A percentile compares a stretch with the other conserved stretches of the same genome.
Conservation (phyloP, 176 grass and related monocot genomes). For the Carex pumila region DNA sequence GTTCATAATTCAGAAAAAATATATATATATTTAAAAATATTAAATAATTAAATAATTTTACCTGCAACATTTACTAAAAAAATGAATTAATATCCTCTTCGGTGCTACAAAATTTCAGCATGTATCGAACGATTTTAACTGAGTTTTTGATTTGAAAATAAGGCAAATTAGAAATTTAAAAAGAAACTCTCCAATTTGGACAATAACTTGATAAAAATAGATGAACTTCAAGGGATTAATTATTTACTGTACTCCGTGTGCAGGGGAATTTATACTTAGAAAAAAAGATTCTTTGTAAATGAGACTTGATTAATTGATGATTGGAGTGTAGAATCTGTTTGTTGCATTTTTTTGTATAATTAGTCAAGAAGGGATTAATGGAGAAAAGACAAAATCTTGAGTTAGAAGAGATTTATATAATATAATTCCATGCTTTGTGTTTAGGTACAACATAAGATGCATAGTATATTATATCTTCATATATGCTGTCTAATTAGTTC, state of each 20-base stretch:
- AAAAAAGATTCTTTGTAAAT: constrained; percentile 1
- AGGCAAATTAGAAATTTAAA: neutral
- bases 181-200: neutral
- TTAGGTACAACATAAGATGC: neutral
- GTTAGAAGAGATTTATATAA: neutral
- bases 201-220: neutral
- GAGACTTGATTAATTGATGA: constrained; percentile 1
- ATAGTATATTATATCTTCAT: neutral
- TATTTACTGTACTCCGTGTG: neutral
- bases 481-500: neutral
- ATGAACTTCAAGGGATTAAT: neutral
- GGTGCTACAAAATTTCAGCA: too few species aligned
- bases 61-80: too few species aligned
- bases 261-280: neutral
- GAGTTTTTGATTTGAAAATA: neutral
- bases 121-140: too few species aligned
- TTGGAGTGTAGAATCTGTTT: neutral
- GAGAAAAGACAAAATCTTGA: constrained; percentile 12
- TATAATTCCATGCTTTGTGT: neutral
- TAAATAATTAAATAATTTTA: too few species aligned
- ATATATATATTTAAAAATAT: too few species aligned
- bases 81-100: too few species aligned
- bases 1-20: too few species aligned
- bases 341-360: neutral
- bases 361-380: neutral